A percentile compares a stretch with the other conserved stretches of the same genome.
phyloP scores from a whole-genome alignment of 768 basidiomycete species.

The Clavaria fumosa region DNA sequence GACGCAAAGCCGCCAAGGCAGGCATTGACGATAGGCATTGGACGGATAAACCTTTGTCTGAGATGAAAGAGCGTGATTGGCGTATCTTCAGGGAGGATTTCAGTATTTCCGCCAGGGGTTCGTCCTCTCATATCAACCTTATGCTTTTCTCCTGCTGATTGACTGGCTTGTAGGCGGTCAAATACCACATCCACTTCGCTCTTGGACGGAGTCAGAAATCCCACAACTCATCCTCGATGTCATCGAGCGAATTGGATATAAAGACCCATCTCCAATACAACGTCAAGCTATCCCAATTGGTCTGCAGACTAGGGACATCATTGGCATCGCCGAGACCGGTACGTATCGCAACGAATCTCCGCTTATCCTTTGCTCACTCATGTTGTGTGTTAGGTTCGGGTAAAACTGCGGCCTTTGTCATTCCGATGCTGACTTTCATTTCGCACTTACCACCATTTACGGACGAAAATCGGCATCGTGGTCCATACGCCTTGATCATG shows the following conservation, averaged over 20 bases:
- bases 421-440: conserved; percentile 95
- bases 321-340: conserved; percentile 98
- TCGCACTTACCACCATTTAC: conserved; percentile 68
- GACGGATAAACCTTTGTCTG: conserved; percentile 82
- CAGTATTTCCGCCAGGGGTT: conserved; percentile 85
- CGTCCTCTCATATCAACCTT: conserved; percentile 11
- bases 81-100: conserved; percentile 98
- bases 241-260: conserved; percentile 88
- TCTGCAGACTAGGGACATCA: conserved; percentile 88
- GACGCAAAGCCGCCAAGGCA: conserved; percentile 63
- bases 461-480: conserved; percentile 88
- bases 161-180: conserved; percentile 46
- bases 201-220: conserved; percentile 82
- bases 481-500: conserved; percentile 85
- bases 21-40: conserved; percentile 93
- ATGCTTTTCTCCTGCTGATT: neutral
- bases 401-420: conserved; percentile 97
- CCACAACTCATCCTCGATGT: conserved; percentile 65
- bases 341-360: conserved; percentile 12
- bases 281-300: conserved; percentile 99
- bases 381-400: conserved; percentile 58
- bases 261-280: conserved; percentile 94
- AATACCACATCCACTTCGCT: conserved; percentile 86
- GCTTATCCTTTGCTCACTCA: conserved; percentile 5
- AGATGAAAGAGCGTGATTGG: conserved; percentile 99